Evolutionary conservation across 106 monocot species (phyloP).

Genomic region (Acorus calamus): DNA sequence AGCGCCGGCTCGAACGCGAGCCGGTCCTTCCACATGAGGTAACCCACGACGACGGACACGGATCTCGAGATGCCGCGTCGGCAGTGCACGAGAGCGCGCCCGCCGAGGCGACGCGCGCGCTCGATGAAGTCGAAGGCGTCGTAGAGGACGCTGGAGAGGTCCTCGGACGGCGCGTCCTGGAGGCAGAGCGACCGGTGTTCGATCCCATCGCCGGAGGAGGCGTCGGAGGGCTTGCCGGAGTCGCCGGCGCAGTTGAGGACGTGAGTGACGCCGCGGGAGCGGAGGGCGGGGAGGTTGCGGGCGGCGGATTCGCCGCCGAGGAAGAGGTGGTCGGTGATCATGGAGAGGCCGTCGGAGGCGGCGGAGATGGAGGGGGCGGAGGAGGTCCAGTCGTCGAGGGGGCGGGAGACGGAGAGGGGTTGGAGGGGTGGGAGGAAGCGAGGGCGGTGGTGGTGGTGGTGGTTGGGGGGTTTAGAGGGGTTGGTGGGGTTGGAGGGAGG

Average conservation of each 20-base stretch:
- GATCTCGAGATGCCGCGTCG: slow-evolving; percentile 59
- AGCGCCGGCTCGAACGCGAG: slow-evolving; percentile 53
- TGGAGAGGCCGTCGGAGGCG: slow-evolving; percentile 21
- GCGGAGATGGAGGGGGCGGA: slow-evolving; percentile 12
- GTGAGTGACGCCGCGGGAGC: slow-evolving; percentile 65
- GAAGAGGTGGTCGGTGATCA: slow-evolving; percentile 58
- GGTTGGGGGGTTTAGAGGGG: slow-evolving; percentile 16
- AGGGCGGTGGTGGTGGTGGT: slow-evolving; percentile 18
- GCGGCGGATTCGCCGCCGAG: slow-evolving; percentile 59
- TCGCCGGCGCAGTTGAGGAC: slow-evolving; percentile 71
- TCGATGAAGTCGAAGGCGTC: slow-evolving; percentile 60
- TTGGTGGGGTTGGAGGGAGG: slow-evolving; percentile 10
- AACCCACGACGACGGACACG: slow-evolving; percentile 58
- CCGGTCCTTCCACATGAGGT: slow-evolving; percentile 59
- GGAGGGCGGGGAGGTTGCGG: slow-evolving; percentile 39
- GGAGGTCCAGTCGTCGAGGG: slow-evolving; percentile 8
- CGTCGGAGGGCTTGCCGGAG: slow-evolving; percentile 40
- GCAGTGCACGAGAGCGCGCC: slow-evolving; percentile 68
- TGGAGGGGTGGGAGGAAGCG: slow-evolving; percentile 14
- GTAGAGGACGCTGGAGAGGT: slow-evolving; percentile 61
- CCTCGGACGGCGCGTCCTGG: slow-evolving; percentile 62
- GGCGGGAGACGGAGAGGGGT: slow-evolving; percentile 32
- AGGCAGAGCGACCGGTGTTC: slow-evolving; percentile 63
- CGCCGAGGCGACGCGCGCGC: background rate
- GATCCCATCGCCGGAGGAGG: slow-evolving; percentile 28